Evolutionary conservation across 768 basidiomycete species (phyloP).

Genomic region (Lentinula edodes): DNA sequence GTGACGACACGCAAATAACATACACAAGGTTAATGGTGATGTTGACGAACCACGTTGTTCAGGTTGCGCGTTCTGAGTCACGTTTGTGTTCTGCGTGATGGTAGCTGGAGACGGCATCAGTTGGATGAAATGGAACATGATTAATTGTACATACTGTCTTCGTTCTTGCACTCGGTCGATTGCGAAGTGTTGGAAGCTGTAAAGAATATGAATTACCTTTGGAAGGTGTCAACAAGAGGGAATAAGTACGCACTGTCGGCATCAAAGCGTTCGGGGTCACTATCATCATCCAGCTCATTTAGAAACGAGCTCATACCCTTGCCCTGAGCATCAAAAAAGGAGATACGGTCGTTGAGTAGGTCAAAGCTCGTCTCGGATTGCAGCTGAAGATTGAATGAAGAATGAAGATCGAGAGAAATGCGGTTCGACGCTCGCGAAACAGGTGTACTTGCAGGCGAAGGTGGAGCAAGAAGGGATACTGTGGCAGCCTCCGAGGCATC

Average conservation of each 20-base stretch:
- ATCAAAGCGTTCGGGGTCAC: constrained; percentile 22
- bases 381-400: constrained; percentile 43
- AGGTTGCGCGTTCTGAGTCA: neutral
- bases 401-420: constrained; percentile 38
- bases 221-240: neutral
- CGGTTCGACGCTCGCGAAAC: constrained; percentile 23
- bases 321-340: constrained; percentile 30
- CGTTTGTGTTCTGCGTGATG: neutral
- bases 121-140: neutral
- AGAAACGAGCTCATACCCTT: constrained; percentile 28
- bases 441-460: constrained; percentile 12
- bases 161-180: neutral
- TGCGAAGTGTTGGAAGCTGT: neutral
- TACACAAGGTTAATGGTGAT: neutral
- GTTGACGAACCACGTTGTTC: neutral
- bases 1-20: neutral
- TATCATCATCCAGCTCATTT: constrained; percentile 31
- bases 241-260: constrained; percentile 19
- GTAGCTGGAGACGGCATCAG: neutral
- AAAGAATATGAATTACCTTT: neutral
- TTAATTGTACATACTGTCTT: neutral
- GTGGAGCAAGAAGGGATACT: constrained; percentile 19
- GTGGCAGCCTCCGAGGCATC: neutral
- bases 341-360: constrained; percentile 46
- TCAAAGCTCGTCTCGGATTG: constrained; percentile 45